phyloP scores from a whole-genome alignment of 2,329 filamentous ascomycete genomes.

The Leptodontidium sp. region DNA sequence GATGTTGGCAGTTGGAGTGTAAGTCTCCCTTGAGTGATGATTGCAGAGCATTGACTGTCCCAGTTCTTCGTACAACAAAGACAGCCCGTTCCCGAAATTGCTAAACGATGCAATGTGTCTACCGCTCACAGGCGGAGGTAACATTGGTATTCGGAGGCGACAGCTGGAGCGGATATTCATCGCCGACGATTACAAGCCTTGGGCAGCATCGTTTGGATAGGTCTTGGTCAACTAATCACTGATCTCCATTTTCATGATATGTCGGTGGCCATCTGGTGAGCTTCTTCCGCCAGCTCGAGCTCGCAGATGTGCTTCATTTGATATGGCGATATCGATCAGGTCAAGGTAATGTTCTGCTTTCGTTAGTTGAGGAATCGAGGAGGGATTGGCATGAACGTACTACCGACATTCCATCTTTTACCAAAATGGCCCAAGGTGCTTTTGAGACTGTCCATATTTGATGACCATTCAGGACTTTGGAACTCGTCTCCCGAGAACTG shows the following conservation, averaged over 20 bases:
- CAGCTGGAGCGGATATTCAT: constrained; percentile 57
- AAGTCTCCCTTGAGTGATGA: constrained; percentile 32
- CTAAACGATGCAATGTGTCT: constrained; percentile 56
- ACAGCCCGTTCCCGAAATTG: constrained; percentile 51
- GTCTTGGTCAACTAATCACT: not conserved
- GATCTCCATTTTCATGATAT: constrained; percentile 23
- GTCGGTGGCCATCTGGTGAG: not conserved
- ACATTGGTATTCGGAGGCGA: constrained; percentile 59
- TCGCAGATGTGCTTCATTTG: constrained; percentile 17
- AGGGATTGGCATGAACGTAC: constrained; percentile 25
- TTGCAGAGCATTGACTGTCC: constrained; percentile 22
- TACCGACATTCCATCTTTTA: constrained; percentile 37
- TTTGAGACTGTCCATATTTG: constrained; percentile 34
- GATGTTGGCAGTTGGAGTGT: constrained; percentile 61
- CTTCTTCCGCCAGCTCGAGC: not conserved
- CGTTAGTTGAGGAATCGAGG: constrained; percentile 12
- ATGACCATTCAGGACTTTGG: constrained; percentile 32
- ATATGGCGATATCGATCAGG: constrained; percentile 28
- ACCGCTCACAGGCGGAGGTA: constrained; percentile 62
- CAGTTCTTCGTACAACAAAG: constrained; percentile 32
- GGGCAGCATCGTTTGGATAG: constrained; percentile 49
- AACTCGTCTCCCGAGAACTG: constrained; percentile 35
- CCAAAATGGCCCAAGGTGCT: constrained; percentile 34
- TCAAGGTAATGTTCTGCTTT: constrained; percentile 31
- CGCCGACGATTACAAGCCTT: constrained; percentile 55